These are phyloP conservation scores for Carex littledalei DNA, from an alignment of 176 grass and related monocot species.

Conservation along the genomic window DNA sequence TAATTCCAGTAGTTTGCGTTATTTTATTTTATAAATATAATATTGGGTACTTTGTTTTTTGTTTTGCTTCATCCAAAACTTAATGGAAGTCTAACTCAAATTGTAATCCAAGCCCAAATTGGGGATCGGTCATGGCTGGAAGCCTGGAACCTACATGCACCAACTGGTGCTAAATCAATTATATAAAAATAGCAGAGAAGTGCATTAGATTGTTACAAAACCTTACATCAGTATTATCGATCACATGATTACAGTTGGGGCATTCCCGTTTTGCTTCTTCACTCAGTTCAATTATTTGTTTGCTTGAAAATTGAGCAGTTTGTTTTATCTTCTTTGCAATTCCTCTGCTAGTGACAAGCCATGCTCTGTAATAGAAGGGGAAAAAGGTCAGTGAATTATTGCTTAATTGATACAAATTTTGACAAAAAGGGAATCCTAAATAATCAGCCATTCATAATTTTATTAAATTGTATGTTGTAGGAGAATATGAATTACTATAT, in stretches of 20 bases:
- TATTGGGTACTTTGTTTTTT: neutral
- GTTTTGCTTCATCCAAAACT: neutral
- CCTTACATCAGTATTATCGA: constrained; percentile 86
- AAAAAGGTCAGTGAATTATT: neutral
- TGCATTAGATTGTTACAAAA: neutral
- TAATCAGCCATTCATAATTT: neutral
- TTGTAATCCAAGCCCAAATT: neutral
- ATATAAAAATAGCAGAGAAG: neutral
- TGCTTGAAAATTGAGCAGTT: constrained; percentile 10
- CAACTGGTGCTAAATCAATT: neutral
- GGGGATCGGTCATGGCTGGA: neutral
- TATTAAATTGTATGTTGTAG: neutral
- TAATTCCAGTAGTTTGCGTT: neutral
- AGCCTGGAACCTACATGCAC: neutral
- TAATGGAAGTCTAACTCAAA: neutral
- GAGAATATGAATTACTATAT: neutral
- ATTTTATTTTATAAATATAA: neutral
- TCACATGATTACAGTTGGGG: constrained; percentile 66
- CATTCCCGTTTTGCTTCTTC: constrained; percentile 63
- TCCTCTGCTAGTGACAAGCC: constrained; percentile 71
- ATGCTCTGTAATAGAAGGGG: constrained; percentile 40
- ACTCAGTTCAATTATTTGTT: constrained; percentile 49
- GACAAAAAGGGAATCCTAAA: neutral
- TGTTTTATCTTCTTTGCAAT: constrained; percentile 88
- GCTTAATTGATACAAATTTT: neutral